Base-by-base conservation (phyloP, 805 yeast genomes). In the Yamadazyma tumulicola region DNA sequence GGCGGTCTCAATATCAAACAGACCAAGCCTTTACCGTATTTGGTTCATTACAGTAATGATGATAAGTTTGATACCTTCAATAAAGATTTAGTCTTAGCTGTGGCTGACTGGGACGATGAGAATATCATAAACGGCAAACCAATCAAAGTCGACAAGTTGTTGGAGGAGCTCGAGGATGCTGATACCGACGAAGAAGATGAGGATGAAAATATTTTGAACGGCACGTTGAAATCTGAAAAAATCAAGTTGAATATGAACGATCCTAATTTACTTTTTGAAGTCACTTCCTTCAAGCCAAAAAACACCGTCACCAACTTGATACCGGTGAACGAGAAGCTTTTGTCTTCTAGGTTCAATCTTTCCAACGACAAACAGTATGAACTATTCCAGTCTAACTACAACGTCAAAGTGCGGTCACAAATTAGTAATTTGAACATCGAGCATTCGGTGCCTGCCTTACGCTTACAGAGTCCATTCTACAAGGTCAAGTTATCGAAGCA, bases 321-420 rank as follows among this genome's bases (percentile, higher is more conserved):
- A 5, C 84, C 89, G 3, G 57, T 70, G 2, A 72, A 64, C 39
- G 85, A 80, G 30, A 72, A 71, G 41, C 53, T 67, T 19, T 48
- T 86, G 14, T 70, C 73, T 23, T 55, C 69, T 39, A 81, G 83
- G 45, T 87, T 84, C 60, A 84, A 85, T 55, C 72, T 91, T 25
- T 88, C 97, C 6, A 93, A 93, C 59, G 98, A 93, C 58, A 73
- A 75, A 28, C 84, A 82, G 27, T 93, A 93, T 57, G 95, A 86
- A 38, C 61, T 82, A 34, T 67, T 93, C 46, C 84, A 83, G 51
- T 84, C 79, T 38, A 89, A 87, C 50, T 88, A 89, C 55, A 95
- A 88, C 55, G 79, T 94, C 25, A 91, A 86, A 65, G 85, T 91
- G 23, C 79, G 98, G 56, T 79, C 96, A 2, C 94, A 95, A 5